Evolutionary conservation across 805 yeast species (phyloP).

Genomic region (Schizosaccharomyces japonicus): DNA sequence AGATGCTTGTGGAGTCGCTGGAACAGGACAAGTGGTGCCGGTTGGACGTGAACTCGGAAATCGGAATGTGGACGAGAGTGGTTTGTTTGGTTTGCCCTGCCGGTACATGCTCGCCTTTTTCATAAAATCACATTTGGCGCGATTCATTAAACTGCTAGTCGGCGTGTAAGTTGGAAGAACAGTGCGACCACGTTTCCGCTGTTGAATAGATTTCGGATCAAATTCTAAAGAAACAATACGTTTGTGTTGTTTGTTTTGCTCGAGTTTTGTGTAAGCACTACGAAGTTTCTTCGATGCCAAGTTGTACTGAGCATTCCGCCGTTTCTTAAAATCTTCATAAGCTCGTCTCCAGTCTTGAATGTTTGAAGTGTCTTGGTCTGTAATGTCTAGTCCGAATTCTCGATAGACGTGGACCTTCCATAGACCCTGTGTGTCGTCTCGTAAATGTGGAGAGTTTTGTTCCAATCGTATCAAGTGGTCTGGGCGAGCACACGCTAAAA

Average conservation of each 20-base stretch:
- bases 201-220: background rate
- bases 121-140: background rate
- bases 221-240: background rate
- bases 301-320: background rate
- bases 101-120: too few relatives aligned
- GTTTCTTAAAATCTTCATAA: background rate
- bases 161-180: too few relatives aligned
- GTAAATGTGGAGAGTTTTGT: background rate
- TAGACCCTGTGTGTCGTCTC: background rate
- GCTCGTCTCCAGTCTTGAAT: background rate
- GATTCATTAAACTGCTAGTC: background rate
- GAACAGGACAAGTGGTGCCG: too few relatives aligned
- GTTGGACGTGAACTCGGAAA: too few relatives aligned
- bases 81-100: too few relatives aligned
- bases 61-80: too few relatives aligned
- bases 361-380: background rate
- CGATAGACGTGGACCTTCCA: background rate
- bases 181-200: background rate
- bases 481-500: background rate
- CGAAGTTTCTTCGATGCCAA: background rate
- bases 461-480: background rate
- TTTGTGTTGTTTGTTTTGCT: background rate
- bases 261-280: slow-evolving; percentile 1
- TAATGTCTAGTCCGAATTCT: background rate
- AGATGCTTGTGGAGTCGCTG: too few relatives aligned